Base-by-base conservation (phyloP, 805 yeast genomes). In the Candida peoriensis region DNA sequence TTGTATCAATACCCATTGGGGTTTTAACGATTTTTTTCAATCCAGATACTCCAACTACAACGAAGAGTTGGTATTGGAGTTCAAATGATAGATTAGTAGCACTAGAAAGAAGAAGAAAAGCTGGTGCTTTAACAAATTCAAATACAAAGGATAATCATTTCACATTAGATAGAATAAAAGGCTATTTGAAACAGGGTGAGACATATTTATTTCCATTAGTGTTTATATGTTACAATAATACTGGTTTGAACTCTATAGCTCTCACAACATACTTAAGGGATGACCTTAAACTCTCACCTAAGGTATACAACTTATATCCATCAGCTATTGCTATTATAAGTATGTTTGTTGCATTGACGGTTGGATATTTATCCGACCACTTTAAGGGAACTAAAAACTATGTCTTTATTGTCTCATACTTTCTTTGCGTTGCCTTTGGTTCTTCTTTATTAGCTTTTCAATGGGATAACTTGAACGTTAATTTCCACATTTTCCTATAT, bases 401-500 rank as follows among this genome's bases (percentile, higher is more conserved):
- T 43, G 47, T 54, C 16, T 66, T 66, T 42, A 62, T 68, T 6
- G 41, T 43, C 3, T 43, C 54, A 3, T 68, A 49, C 41, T 74
- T 72, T 42, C 30, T 66, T 4, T 54, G 63, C 24, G 52, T 66
- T n/a, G 55, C 67, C 22, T 33, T 66, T 23, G 73, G 77, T 3
- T 61, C 70, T 47, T 52, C 65, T 7, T 47, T 67, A 5, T 53
- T 72, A 30, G 64, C 74, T 0, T 54, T 47, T 12, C 72, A 74
- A 72, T 39, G 43, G 43, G 43, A 39, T 15, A 42, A 64, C 23
- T 60, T 72, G 20, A 68, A 70, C 1, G 51, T 45, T 10, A 70
- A 68, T 2, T 61, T 64, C 24, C 74, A 70, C 37, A 72, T 74
- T 67, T 50, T 68, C 8, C 54, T 65, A 13, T 74, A 70, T 47